Evolutionary conservation across 495 filamentous ascomycete genomes (phyloP).

Genomic region (Xylaria longipes): DNA sequence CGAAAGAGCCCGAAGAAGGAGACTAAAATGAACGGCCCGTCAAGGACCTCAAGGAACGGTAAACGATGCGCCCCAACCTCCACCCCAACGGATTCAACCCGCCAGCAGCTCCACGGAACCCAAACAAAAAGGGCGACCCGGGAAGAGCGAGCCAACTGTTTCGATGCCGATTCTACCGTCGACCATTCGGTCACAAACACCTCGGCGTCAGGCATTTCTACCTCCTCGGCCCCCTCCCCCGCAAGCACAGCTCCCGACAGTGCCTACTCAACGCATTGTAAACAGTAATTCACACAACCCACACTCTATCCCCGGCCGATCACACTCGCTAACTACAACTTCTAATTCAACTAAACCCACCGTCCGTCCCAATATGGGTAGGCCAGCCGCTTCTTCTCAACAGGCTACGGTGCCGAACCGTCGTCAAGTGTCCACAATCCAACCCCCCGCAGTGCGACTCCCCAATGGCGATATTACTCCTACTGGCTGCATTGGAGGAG

Average conservation of each 20-base stretch:
- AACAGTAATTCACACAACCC: not conserved
- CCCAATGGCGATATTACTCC: slow-evolving; percentile 21
- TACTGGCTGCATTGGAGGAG: slow-evolving; percentile 20
- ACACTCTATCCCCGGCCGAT: not conserved
- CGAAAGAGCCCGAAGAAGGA: slow-evolving; percentile 13
- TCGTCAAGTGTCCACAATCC: not conserved
- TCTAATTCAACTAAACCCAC: not conserved
- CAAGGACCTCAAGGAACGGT: slow-evolving; percentile 21
- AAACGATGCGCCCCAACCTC: not conserved
- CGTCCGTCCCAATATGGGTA: not conserved
- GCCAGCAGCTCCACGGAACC: not conserved
- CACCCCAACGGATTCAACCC: not conserved
- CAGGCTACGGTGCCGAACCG: not conserved
- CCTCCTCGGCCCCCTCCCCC: not conserved
- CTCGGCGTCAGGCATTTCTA: not conserved
- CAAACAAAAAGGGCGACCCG: not conserved
- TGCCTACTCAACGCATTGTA: not conserved
- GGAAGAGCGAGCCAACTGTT: not conserved
- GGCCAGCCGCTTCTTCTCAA: not conserved
- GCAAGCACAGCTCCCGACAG: not conserved
- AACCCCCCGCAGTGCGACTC: slow-evolving; percentile 15
- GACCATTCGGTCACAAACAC: slow-evolving; percentile 2
- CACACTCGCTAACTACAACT: slow-evolving; percentile 8
- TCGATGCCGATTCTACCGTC: not conserved
- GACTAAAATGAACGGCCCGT: slow-evolving; percentile 28